Evolutionary conservation across 2,329 filamentous ascomycete genomes (phyloP), one percentile per base, ranked within the genome.

Genomic region (Aureobasidium leucospermi): DNA sequence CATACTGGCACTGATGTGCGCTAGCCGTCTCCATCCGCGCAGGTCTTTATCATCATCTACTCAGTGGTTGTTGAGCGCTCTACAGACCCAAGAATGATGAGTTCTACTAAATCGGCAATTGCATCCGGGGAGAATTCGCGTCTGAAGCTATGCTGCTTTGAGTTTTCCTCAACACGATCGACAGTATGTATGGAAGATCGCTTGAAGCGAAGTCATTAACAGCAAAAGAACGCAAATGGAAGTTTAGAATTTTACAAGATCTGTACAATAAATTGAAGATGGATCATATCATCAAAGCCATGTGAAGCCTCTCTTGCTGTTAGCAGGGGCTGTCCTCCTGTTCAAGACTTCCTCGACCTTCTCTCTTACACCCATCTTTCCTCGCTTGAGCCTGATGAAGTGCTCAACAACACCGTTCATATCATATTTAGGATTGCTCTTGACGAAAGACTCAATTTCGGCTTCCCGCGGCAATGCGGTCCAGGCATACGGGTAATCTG

Each of bases 391-490:
- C 53, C 71, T 68, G 34, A 78, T 49, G 61, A 79, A 72, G 36
- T 68, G 66, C 36, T 70, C 65, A 15, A 78, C 66, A 19, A 76
- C 70, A 59, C 75, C 68, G 11, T 76, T 70, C 5, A 60, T 68
- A 19, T 75, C 70, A 5, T 58, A 68, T 19, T 61, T 64, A 15
- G 34, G 67, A 61, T 64, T 69, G 19, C 23, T 52, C 32, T 67
- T 72, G 52, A 79, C 76, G 49, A 74, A 73, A 15, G 69, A 62
- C 67, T 79, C 66, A 56, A 86, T 82, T 48, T 88, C 81, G 41
- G 66, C 63, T 75, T 97, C 92, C 1, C 78, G 81, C 5, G 93
- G 94, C 62, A 96, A 77, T 5, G 86, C 87, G 32, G 91, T 84
- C 67, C 75, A 76, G 11, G 75, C 73, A 71, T 89, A 83, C 1